phyloP scores from a whole-genome alignment of 176 grass and related monocot genomes.

The Alloteropsis semialata region DNA sequence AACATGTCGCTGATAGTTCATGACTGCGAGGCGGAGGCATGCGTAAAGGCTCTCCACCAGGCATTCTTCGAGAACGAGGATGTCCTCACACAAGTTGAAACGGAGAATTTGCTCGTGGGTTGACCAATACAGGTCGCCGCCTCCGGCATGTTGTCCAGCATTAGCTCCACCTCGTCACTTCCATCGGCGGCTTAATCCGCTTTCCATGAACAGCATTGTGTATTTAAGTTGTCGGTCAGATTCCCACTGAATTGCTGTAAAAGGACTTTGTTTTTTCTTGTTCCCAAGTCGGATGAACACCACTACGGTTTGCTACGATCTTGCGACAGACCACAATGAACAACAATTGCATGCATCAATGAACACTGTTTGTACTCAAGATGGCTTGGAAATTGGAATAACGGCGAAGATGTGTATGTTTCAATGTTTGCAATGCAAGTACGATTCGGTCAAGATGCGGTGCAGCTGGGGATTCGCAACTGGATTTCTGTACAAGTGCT shows the following conservation, averaged over 20 bases:
- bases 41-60: conserved; percentile 59
- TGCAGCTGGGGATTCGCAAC: background rate
- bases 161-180: background rate
- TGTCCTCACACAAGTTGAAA: conserved; percentile 31
- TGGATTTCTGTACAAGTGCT: background rate
- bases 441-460: background rate
- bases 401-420: background rate
- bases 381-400: background rate
- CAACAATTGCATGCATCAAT: background rate
- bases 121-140: background rate
- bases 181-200: background rate
- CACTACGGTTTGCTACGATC: background rate
- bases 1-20: conserved; percentile 95
- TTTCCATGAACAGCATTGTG: background rate
- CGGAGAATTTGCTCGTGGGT: background rate
- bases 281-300: background rate
- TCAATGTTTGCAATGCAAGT: no score
- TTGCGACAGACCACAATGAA: background rate
- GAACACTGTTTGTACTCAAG: background rate
- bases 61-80: conserved; percentile 70
- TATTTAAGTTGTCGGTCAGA: background rate
- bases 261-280: background rate
- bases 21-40: conserved; percentile 68
- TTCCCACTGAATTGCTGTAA: background rate
- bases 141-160: background rate